Percentiles rank a stretch among this genome's conserved stretches.
phyloP scores from a whole-genome alignment of 2,329 filamentous ascomycete genomes.

The Ophiostoma quercus region DNA sequence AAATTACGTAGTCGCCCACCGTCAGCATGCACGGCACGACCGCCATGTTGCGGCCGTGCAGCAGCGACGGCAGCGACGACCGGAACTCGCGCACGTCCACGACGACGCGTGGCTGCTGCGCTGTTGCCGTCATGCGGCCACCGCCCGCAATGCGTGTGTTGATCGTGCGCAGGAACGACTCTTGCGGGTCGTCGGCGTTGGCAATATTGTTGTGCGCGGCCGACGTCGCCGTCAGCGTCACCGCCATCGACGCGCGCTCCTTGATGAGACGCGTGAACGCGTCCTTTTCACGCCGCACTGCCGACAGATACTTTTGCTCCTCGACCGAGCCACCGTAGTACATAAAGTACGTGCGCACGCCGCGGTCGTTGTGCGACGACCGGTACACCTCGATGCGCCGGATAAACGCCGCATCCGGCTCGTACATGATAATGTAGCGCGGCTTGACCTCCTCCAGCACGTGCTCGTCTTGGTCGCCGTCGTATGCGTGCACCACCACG shows the following conservation, averaged over 20 bases:
- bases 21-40: conserved; percentile 94
- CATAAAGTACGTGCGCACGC: conserved; percentile 91
- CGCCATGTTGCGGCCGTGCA: conserved; percentile 82
- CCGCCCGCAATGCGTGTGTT: conserved; percentile 96
- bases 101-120: conserved; percentile 81
- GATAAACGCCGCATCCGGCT: conserved; percentile 91
- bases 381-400: conserved; percentile 91
- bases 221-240: conserved; percentile 72
- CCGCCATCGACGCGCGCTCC: conserved; percentile 86
- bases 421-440: conserved; percentile 97
- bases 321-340: conserved; percentile 94
- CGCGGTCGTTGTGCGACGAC: conserved; percentile 83
- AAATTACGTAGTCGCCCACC: conserved; percentile 92
- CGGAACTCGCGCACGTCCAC: conserved; percentile 96
- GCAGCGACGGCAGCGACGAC: conserved; percentile 81
- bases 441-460: conserved; percentile 92
- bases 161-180: conserved; percentile 86
- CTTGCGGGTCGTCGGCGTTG: conserved; percentile 69
- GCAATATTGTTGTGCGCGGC: conserved; percentile 40
- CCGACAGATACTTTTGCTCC: conserved; percentile 86
- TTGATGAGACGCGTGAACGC: conserved; percentile 92
- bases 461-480: conserved; percentile 92
- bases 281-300: conserved; percentile 91
- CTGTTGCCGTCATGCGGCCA: conserved; percentile 77
- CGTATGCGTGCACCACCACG: conserved; percentile 85